A percentile compares a stretch with the other conserved stretches of the same genome.
These are phyloP conservation scores for Boletus sensibilis DNA, from an alignment of 768 basidiomycete species.

Conservation along the genomic window DNA sequence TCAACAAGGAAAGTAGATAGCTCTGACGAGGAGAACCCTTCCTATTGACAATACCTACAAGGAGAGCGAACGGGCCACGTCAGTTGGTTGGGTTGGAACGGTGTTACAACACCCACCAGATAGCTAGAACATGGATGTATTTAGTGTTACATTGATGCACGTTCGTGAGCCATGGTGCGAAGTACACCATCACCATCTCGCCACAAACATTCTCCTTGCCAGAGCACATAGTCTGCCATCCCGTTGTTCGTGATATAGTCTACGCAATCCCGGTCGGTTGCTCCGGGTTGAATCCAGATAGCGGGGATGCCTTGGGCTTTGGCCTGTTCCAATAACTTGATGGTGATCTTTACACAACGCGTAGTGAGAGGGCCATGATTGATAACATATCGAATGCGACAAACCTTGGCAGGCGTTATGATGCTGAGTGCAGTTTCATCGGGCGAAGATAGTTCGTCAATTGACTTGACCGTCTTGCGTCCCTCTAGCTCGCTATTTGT, in stretches of 20 bases:
- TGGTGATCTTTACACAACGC: conserved; percentile 57
- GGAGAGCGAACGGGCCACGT: not conserved
- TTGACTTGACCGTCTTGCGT: conserved; percentile 49
- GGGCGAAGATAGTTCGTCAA: conserved; percentile 59
- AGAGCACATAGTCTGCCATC: conserved; percentile 66
- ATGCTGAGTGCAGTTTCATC: conserved; percentile 72
- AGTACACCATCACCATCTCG: conserved; percentile 66
- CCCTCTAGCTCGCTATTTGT: conserved; percentile 72
- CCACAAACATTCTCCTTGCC: conserved; percentile 81
- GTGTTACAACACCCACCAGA: not conserved
- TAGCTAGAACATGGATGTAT: not conserved
- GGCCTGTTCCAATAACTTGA: conserved; percentile 62
- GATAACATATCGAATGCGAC: not conserved
- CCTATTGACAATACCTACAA: not conserved
- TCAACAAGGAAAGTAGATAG: not conserved
- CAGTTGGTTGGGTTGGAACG: not conserved
- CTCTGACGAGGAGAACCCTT: not conserved
- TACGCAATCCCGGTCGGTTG: conserved; percentile 64
- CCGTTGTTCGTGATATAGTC: conserved; percentile 65
- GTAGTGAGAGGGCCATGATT: not conserved
- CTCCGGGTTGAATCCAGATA: conserved; percentile 90
- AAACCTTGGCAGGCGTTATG: conserved; percentile 72
- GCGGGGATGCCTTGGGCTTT: conserved; percentile 69
- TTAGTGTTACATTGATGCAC: conserved; percentile 16
- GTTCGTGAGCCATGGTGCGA: conserved; percentile 22